Evolutionary conservation across 768 basidiomycete species (phyloP).

Genomic region (Russula lepida): DNA sequence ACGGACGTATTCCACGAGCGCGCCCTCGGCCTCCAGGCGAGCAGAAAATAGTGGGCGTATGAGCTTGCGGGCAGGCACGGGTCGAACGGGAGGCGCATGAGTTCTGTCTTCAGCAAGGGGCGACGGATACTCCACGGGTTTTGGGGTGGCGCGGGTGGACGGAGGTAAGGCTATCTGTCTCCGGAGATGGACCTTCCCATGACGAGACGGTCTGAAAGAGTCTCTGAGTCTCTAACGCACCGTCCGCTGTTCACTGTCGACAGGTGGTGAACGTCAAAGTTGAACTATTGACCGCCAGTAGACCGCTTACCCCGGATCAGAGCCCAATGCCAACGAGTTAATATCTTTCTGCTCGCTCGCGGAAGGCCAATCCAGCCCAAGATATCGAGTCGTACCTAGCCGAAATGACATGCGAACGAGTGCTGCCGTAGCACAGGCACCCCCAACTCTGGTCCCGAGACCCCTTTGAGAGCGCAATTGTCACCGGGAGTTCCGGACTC

Average conservation of each 20-base stretch:
- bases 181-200: constrained; percentile 25
- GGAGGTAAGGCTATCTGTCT: constrained; percentile 30
- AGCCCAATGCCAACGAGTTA: constrained; percentile 40
- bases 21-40: not conserved
- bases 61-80: not conserved
- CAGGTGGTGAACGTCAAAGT: not conserved
- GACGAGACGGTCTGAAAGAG: constrained; percentile 7
- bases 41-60: constrained; percentile 2
- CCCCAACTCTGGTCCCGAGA: constrained; percentile 3
- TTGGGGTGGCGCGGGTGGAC: constrained; percentile 33
- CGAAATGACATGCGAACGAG: not conserved
- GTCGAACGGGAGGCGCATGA: not conserved
- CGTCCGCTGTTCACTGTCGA: constrained; percentile 25
- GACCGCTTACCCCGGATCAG: constrained; percentile 32
- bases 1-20: not conserved
- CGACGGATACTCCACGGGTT: constrained; percentile 33
- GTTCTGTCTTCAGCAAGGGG: constrained; percentile 2
- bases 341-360: constrained; percentile 19
- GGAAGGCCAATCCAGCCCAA: not conserved
- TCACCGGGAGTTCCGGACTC: constrained; percentile 68
- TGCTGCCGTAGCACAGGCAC: not conserved
- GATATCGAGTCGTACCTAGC: not conserved
- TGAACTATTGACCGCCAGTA: not conserved
- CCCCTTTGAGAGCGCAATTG: constrained; percentile 89
- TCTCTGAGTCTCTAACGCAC: constrained; percentile 22